Evolutionary conservation across 352 stramenopile species (phyloP), one percentile per base, ranked within the genome.

Genomic region (Phytophthora hibernalis): DNA sequence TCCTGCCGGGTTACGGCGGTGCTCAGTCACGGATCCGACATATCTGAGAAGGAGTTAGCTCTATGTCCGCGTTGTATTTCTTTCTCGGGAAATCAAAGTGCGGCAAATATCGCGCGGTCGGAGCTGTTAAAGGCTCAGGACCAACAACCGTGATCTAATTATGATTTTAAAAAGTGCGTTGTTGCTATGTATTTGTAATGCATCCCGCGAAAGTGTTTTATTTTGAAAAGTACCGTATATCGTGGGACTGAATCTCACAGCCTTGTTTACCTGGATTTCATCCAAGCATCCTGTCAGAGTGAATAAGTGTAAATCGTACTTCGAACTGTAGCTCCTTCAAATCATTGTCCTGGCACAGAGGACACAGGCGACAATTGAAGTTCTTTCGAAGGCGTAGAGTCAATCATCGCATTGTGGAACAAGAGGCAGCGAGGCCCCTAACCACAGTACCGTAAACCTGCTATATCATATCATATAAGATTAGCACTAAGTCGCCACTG

Each of bases 11-110:
- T 74, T 7, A 68, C 43, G 5, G 35, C 52, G 3, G 50, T 63
- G 22, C 40, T 67, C 21, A 54, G 61, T 28, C 35, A 61, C 12
- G 61, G 51, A 42, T 24, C 51, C 0, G 54, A 12, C 38, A 51
- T 65, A 31, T 61, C 42, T 9, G 50, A 74, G 47, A 48, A 61
- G 22, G 52, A 68, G 13, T 2, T 68, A 5, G 35, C 51, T 2
- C 20, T 74, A 8, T 74, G 61, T 18, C 55, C 50, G 11, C 49
- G 51, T 10, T 68, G 67, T 48, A 75, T 64, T 24, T 7, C 44
- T 8, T 68, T 71, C 33, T 53, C 30, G 3, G 18, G 48, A 26
- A 60, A 21, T 22, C 44, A 49, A 64, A 67, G 30, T 31, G 61
- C 67, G 2, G 61, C 50, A 18, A 55, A 30, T 22, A 48, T 71